phyloP scores from a whole-genome alignment of 129 eudicot species.

The Deinandra increscens region DNA sequence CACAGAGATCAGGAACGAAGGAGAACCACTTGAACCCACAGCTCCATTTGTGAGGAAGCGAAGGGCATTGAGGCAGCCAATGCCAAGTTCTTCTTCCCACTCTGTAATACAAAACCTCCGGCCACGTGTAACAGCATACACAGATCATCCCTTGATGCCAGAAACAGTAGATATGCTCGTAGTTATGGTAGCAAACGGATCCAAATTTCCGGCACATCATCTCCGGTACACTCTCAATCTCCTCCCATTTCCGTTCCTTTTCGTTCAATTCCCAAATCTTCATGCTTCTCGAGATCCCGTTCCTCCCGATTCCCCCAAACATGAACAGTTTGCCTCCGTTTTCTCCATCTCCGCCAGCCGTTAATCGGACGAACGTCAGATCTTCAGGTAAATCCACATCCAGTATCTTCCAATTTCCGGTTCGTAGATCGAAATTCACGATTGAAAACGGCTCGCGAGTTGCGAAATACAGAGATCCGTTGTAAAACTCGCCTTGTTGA shows the following conservation, averaged over 20 bases:
- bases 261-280: conserved; percentile 71
- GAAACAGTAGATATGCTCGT: conserved; percentile 71
- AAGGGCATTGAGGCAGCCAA: conserved; percentile 84
- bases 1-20: conserved; percentile 64
- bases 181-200: conserved; percentile 84
- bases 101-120: conserved; percentile 80
- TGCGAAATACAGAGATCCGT: conserved; percentile 47
- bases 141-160: conserved; percentile 84
- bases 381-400: conserved; percentile 34
- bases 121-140: conserved; percentile 83
- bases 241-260: conserved; percentile 50
- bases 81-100: conserved; percentile 75
- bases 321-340: conserved; percentile 37
- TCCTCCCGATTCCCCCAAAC: conserved; percentile 72
- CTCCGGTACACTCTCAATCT: conserved; percentile 65
- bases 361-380: conserved; percentile 54
- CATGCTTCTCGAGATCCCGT: conserved; percentile 61
- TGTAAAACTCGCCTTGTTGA: conserved; percentile 50
- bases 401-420: conserved; percentile 45
- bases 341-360: conserved; percentile 23
- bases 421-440: conserved; percentile 41
- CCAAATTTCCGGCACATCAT: conserved; percentile 68
- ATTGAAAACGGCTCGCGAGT: conserved; percentile 48
- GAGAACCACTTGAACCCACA: conserved; percentile 96
- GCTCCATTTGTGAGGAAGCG: conserved; percentile 75